Evolutionary conservation across 2,329 filamentous ascomycete species (phyloP), one percentile per base, ranked within the genome.

Genomic region (Verticillium zaregamsianum): DNA sequence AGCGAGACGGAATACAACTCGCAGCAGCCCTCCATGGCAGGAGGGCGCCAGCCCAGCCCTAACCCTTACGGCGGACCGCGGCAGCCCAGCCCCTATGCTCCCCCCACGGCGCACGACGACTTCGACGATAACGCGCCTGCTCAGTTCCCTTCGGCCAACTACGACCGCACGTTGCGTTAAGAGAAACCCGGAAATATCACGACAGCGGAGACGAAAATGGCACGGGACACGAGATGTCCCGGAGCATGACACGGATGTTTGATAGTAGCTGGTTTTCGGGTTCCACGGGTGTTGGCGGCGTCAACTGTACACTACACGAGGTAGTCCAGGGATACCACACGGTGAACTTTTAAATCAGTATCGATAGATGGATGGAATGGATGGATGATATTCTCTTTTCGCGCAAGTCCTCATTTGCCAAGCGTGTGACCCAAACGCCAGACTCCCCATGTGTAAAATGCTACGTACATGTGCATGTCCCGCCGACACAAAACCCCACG

Each of bases 81-180:
- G 32, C 37, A 59, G 45, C 40, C 59, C 55, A 62, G 61, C 56
- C 64, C 63, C n/a, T 82, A 77, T 65, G 76, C 71, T 49, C 74
- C 75, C 8, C 77, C 77, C 6, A 73, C 75, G 2, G 74, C 75
- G 5, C 72, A 77, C 20, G 63, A 63, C 25, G 76, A 77, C 32
- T 82, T 80, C 64, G 77, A 80, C 56, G 78, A 81, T 59, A 73
- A 76, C 59, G 69, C 72, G 62, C 81, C 83, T 0, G 81, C 76
- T 23, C 79, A 82, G 60, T 89, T 88, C 70, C 86, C 86, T 2
- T 72, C 75, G 23, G 86, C 71, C 39, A 81, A 86, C 69, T 88
- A 89, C 70, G 82, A 86, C 68, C 77, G 82, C 63, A 60, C 60
- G 31, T 54, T 66, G 59, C 59, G 59, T 25, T 63, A 58, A 60